Percentiles rank a stretch among this genome's conserved stretches.
Evolutionary conservation across 2,329 filamentous ascomycete genomes (phyloP).

Genomic region (Seiridium unicorne): DNA sequence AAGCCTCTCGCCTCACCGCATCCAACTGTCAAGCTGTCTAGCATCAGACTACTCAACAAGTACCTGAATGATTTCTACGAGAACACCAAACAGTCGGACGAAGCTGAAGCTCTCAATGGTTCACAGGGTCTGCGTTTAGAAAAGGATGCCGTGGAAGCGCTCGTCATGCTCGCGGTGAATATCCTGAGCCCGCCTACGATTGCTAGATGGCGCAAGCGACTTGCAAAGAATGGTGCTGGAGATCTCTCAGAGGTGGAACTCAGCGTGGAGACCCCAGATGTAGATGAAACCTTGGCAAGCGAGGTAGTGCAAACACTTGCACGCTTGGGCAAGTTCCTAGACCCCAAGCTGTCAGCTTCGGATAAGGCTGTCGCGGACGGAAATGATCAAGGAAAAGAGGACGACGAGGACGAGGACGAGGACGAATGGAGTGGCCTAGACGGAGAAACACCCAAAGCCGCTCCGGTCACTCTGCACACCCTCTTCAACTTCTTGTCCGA

Average conservation of each 20-base stretch:
- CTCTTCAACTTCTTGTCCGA: slow-evolving; percentile 77
- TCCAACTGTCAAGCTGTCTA: slow-evolving; percentile 71
- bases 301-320: slow-evolving; percentile 80
- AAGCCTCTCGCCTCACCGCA: slow-evolving; percentile 71
- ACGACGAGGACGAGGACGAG: slow-evolving; percentile 37
- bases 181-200: slow-evolving; percentile 37
- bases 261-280: slow-evolving; percentile 15
- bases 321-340: slow-evolving; percentile 68
- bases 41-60: slow-evolving; percentile 70
- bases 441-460: slow-evolving; percentile 39
- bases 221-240: slow-evolving; percentile 16
- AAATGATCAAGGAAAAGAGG: slow-evolving; percentile 36
- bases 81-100: slow-evolving; percentile 52
- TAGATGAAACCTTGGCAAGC: slow-evolving; percentile 73
- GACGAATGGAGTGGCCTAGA: slow-evolving; percentile 33
- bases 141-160: slow-evolving; percentile 60
- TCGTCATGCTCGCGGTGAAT: slow-evolving; percentile 36
- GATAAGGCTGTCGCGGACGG: slow-evolving; percentile 41
- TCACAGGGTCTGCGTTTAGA: slow-evolving; percentile 70
- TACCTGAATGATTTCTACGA: slow-evolving; percentile 79
- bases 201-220: slow-evolving; percentile 25
- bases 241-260: slow-evolving; percentile 9
- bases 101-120: slow-evolving; percentile 61
- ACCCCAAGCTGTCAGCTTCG: slow-evolving; percentile 55
- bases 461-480: slow-evolving; percentile 56